A percentile compares a stretch with the other conserved stretches of the same genome.
Evolutionary conservation across 2,329 filamentous ascomycete genomes (phyloP).

Genomic region (Torrubiella hemipterigena): DNA sequence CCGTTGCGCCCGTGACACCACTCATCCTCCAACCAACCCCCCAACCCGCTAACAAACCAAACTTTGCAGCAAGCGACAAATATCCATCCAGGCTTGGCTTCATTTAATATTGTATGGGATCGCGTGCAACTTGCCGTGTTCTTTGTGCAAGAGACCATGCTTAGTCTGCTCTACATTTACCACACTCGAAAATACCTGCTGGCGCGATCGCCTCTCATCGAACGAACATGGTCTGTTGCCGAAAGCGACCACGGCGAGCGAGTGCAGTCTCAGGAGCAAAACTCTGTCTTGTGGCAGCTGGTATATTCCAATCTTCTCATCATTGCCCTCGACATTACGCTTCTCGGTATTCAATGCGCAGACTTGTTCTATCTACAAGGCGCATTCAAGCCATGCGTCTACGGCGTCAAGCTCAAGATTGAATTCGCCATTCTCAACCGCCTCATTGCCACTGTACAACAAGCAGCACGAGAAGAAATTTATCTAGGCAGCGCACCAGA

Average conservation of each 20-base stretch:
- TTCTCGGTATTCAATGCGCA: slow-evolving; percentile 23
- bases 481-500: too few species aligned
- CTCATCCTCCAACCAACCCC: slow-evolving; percentile 8
- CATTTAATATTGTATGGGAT: slow-evolving; percentile 28
- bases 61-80: slow-evolving; percentile 15
- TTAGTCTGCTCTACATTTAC: slow-evolving; percentile 37
- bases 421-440: slow-evolving; percentile 27
- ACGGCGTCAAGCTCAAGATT: slow-evolving; percentile 26
- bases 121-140: slow-evolving; percentile 41
- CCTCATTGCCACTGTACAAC: slow-evolving; percentile 17
- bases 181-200: slow-evolving; percentile 9
- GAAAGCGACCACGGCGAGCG: slow-evolving; percentile 27
- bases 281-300: slow-evolving; percentile 21
- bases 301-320: slow-evolving; percentile 33
- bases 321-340: slow-evolving; percentile 31
- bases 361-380: slow-evolving; percentile 23
- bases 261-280: slow-evolving; percentile 10
- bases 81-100: slow-evolving; percentile 11
- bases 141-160: slow-evolving; percentile 37
- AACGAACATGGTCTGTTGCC: slow-evolving; percentile 25
- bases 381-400: slow-evolving; percentile 23
- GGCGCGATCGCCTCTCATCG: slow-evolving; percentile 5
- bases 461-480: too few species aligned
- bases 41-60: background rate
- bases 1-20: background rate